Base-by-base conservation (phyloP, 2,329 filamentous ascomycete genomes). In the Colletotrichum lupini region DNA sequence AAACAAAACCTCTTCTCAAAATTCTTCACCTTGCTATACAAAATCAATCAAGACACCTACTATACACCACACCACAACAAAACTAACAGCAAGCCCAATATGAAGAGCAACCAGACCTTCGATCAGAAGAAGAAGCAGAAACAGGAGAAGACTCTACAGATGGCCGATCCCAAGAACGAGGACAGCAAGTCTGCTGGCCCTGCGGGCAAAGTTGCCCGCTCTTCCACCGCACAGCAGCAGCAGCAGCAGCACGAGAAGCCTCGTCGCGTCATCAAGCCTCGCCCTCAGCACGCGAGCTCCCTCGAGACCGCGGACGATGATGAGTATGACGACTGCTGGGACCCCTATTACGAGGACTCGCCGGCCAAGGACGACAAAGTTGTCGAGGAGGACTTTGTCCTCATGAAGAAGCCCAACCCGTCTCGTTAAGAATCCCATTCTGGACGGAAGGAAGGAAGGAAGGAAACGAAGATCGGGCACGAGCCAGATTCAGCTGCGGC, bases 301-400 rank as follows among this genome's bases (percentile, higher is more conserved):
- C 67, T 73, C 19, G 71, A 73, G 12, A 73, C 71, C 6, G 56
- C 56, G 12, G 67, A 73, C 49, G 71, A 73, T 37, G 71, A 73
- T 28, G 46, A 73, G 19, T 73, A 73, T 37, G 71, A 71, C 19
- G 71, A 73, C 12, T 68, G 59, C 24, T 73, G 71, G 71, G 60
- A 70, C 3, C 60, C 71, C 2, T 24, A 37, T 37, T 73, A 73
- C 49, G 67, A 61, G 8, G 67, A 73, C 2, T 59, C 46, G 6
- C 55, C 22, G 22, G 16, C 55, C 46, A 26, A 49, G 19, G 19
- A 22, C 2, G 71, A 71, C n/a, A 61, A 61, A n/a, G 28, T 70
- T 22, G 26, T 61, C 14, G 71, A 66, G 3, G 49, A 37, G 16
- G 67, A 42, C 16, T 73, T 67, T 60, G 49, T 71, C n/a, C 49